Conservation (phyloP, 345 rosid genomes). For the Rubroshorea leprosula region DNA sequence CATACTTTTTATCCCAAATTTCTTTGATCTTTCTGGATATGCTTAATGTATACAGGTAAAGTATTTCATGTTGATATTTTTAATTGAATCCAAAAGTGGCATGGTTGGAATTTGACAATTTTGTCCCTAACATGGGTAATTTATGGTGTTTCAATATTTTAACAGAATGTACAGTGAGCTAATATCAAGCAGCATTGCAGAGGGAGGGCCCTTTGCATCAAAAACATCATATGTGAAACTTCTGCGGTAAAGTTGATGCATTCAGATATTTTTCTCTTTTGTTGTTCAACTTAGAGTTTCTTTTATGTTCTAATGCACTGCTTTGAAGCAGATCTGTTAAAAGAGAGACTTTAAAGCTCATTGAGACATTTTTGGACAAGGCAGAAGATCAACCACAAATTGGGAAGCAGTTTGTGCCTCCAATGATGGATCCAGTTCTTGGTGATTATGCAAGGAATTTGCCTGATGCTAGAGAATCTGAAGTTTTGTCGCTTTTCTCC, state of each 20-base stretch:
- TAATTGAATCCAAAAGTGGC: background rate
- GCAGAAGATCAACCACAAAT: slow-evolving; percentile 98
- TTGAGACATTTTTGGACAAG: slow-evolving; percentile 97
- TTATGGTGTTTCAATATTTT: slow-evolving; percentile 18
- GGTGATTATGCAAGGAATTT: slow-evolving; percentile 97
- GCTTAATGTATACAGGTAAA: slow-evolving; percentile 96
- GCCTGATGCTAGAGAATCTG: slow-evolving; percentile 99
- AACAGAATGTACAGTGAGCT: slow-evolving; percentile 99
- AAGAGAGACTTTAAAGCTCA: slow-evolving; percentile 94
- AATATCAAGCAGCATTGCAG: slow-evolving; percentile 84
- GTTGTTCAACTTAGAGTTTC: background rate
- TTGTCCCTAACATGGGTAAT: background rate
- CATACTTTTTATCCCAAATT: slow-evolving; percentile 81
- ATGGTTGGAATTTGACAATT: background rate
- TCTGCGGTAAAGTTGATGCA: slow-evolving; percentile 46
- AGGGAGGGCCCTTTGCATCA: slow-evolving; percentile 90
- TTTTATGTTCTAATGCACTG: slow-evolving; percentile 10
- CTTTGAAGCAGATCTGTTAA: slow-evolving; percentile 73
- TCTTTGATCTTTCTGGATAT: slow-evolving; percentile 92
- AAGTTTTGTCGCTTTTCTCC: slow-evolving; percentile 93
- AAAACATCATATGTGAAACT: slow-evolving; percentile 89
- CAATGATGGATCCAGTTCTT: slow-evolving; percentile 98
- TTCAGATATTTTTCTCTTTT: slow-evolving; percentile 13
- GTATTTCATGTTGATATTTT: background rate
- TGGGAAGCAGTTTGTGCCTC: slow-evolving; percentile 98